phyloP scores from a whole-genome alignment of 371 early-diverging fungal genomes.

The Mortierella sp. region DNA sequence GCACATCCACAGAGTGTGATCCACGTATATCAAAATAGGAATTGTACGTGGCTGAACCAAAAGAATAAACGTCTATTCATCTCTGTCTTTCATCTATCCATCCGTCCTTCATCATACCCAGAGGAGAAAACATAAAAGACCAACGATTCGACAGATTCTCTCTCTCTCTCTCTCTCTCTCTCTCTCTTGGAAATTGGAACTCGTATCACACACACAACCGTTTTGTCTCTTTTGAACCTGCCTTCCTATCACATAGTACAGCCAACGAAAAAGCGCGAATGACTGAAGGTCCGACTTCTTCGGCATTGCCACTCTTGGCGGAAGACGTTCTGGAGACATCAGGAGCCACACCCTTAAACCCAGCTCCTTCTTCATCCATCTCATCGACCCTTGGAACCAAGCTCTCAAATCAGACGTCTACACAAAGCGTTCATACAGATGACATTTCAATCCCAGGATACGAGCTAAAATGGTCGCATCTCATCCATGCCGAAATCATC shows the following conservation, averaged over 20 bases:
- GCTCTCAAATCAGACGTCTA: conserved; percentile 10
- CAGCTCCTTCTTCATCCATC: conserved; percentile 12
- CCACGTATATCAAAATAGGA: too few species aligned
- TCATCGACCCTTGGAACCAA: conserved; percentile 19
- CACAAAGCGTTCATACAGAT: background rate
- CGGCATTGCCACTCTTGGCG: conserved; percentile 27
- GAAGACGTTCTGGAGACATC: conserved; percentile 12
- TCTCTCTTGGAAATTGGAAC: background rate
- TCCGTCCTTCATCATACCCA: conserved; percentile 6
- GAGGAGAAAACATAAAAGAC: background rate
- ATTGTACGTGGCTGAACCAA: background rate
- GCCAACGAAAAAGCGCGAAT: conserved; percentile 12
- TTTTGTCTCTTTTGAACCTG: background rate
- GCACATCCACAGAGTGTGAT: too few species aligned
- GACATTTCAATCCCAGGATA: conserved; percentile 40
- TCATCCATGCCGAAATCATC: conserved; percentile 85
- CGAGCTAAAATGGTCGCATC: conserved; percentile 80
- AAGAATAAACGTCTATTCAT: background rate
- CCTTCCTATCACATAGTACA: background rate
- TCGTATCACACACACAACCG: background rate
- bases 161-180: background rate
- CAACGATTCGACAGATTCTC: background rate
- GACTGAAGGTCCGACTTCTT: conserved; percentile 35
- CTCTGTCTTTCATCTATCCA: background rate
- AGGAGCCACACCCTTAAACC: background rate